phyloP scores from a whole-genome alignment of 2,329 filamentous ascomycete genomes.

The Stagonosporopsis chrysanthemi region DNA sequence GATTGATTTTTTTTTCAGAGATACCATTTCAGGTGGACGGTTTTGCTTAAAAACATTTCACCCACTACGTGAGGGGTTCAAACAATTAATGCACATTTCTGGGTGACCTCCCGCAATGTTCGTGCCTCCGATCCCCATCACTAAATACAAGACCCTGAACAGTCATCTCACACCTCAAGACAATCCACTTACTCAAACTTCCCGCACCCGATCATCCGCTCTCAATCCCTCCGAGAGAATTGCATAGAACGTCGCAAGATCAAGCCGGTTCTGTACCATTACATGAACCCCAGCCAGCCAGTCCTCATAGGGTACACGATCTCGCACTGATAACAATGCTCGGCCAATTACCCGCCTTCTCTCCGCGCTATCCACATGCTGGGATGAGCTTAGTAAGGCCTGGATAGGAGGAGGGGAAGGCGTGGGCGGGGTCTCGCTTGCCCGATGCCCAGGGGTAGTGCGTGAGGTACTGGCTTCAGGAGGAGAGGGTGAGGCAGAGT shows the following conservation, averaged over 20 bases:
- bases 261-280: neutral
- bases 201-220: neutral
- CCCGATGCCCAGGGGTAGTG: neutral
- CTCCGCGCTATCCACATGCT: neutral
- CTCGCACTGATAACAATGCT: neutral
- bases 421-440: neutral
- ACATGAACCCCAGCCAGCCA: neutral
- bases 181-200: neutral
- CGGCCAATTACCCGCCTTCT: neutral
- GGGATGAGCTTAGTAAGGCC: neutral
- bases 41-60: constrained; percentile 3
- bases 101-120: neutral
- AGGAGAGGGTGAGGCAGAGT: neutral
- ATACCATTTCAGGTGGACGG: constrained; percentile 27
- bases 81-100: constrained; percentile 5
- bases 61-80: neutral
- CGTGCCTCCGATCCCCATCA: neutral
- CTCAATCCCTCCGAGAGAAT: neutral
- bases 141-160: neutral
- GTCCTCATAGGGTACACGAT: neutral
- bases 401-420: neutral
- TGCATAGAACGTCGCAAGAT: neutral
- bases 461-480: neutral
- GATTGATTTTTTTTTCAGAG: constrained; percentile 10
- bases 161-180: neutral